phyloP scores from a whole-genome alignment of 2,329 filamentous ascomycete genomes.

The Diaporthe velutina region DNA sequence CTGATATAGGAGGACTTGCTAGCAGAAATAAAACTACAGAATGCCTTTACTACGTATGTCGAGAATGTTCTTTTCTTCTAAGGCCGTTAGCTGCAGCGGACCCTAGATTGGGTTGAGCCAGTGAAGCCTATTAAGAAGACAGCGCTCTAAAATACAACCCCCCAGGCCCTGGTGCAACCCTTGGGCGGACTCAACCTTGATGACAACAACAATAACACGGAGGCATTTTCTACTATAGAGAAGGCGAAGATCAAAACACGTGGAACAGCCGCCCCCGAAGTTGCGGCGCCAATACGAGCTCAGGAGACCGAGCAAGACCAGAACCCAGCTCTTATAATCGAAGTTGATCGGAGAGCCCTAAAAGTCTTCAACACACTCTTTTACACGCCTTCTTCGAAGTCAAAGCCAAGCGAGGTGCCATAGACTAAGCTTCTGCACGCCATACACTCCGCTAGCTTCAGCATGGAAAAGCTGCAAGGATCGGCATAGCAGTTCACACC shows the following conservation, averaged over 20 bases:
- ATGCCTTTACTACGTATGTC: neutral
- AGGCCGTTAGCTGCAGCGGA: neutral
- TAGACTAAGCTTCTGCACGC: neutral
- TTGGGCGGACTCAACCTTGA: neutral
- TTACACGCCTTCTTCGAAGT: neutral
- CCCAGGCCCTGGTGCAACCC: neutral
- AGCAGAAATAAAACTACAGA: neutral
- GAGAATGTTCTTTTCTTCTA: neutral
- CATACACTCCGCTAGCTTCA: conserved; percentile 16
- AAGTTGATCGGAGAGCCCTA: neutral
- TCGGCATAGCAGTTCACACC: conserved; percentile 26
- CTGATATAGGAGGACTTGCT: neutral
- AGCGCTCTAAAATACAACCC: too few relatives aligned
- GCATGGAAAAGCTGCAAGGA: conserved; percentile 17
- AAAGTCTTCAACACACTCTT: conserved; percentile 14
- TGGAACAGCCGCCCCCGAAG: neutral
- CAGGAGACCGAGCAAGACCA: neutral
- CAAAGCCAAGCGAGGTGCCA: neutral
- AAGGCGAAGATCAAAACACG: conserved; percentile 15
- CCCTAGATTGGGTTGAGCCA: neutral
- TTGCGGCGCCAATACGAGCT: fast-evolving
- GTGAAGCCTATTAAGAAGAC: too few relatives aligned
- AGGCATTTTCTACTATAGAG: too few relatives aligned
- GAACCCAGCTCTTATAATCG: neutral
- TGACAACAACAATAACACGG: neutral